Base-by-base conservation (phyloP, 78 protist species). In the Goniomonas avonlea region DNA sequence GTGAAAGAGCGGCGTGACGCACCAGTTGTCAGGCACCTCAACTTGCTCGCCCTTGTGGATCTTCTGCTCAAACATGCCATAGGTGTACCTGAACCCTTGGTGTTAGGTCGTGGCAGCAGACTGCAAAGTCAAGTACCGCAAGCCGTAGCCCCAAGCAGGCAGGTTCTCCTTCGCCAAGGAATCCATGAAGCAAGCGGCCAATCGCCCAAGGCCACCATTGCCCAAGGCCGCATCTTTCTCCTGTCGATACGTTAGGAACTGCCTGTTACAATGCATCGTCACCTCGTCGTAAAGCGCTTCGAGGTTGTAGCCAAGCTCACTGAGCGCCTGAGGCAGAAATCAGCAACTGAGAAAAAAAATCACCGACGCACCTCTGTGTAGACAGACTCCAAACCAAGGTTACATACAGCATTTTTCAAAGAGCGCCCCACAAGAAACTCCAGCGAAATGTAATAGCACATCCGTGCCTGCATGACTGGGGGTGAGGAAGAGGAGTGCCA, bases 151-250 rank as follows among this genome's bases (percentile, higher is more conserved):
- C 86, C 83, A 74, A 70, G 73, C 96, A 0, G 96, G 95, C 37
- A 85, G 87, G 82, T 85, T 74, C 32, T 91, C 79, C 13, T 97
- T 89, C 59, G 97, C 94, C 68, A 77, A 47, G 29, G 82, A 86
- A 59, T 91, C 95, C 82, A 91, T 76, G 75, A 92, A 89, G 53
- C 95, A 89, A 20, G 96, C 92, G 1, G 96, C 96, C 9, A 91
- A 83, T 3, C 97, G 85, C 35, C 98, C 98, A n/a, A 95, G 89
- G 41, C 98, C 98, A 18, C 98, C 98, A 68, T 95, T 95, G 73
- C 98, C 98, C 8, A 95, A 92, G 20, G 90, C 98, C 1, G 97
- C 96, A 60, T 95, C 98, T 23, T 69, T 71, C 79, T 95, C 98
- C 77, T 89, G 82, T 20, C 13, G 27, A 48, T 48, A 48, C 17